These are phyloP conservation scores for Hemisphaericaspora nanyangensis DNA, from an alignment of 805 yeast species.

Conservation along the genomic window DNA sequence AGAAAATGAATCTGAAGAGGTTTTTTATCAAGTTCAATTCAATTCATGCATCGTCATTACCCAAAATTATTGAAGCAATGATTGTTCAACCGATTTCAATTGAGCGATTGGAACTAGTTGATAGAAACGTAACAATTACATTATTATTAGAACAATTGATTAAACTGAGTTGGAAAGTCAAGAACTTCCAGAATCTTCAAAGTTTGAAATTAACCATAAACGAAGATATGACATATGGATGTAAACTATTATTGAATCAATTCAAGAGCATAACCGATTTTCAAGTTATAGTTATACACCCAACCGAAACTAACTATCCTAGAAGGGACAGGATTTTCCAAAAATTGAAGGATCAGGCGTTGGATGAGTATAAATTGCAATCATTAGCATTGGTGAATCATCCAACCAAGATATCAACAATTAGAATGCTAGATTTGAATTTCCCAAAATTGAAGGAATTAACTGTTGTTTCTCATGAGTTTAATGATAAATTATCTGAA, in stretches of 20 bases:
- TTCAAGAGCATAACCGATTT: constrained; percentile 21
- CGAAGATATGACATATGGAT: background rate
- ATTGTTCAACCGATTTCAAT: constrained; percentile 21
- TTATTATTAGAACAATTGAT: constrained; percentile 20
- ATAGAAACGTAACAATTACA: constrained; percentile 22
- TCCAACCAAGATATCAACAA: constrained; percentile 24
- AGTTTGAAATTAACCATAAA: constrained; percentile 25
- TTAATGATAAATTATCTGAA: constrained; percentile 19
- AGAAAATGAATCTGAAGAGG: constrained; percentile 16
- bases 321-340: constrained; percentile 8
- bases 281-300: constrained; percentile 19
- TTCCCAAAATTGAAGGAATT: constrained; percentile 24
- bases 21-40: constrained; percentile 14
- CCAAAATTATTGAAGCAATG: constrained; percentile 23
- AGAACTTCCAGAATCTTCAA: constrained; percentile 17
- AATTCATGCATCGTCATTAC: constrained; percentile 21
- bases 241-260: constrained; percentile 17
- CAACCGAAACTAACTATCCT: constrained; percentile 16
- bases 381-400: constrained; percentile 24
- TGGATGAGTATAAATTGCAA: constrained; percentile 10
- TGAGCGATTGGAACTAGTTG: constrained; percentile 24
- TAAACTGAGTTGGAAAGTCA: constrained; percentile 23
- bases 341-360: constrained; percentile 3
- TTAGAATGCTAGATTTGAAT: constrained; percentile 16
- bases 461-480: constrained; percentile 30